Evolutionary conservation across 2,329 filamentous ascomycete genomes (phyloP).

Genomic region (Arthroderma sp.): DNA sequence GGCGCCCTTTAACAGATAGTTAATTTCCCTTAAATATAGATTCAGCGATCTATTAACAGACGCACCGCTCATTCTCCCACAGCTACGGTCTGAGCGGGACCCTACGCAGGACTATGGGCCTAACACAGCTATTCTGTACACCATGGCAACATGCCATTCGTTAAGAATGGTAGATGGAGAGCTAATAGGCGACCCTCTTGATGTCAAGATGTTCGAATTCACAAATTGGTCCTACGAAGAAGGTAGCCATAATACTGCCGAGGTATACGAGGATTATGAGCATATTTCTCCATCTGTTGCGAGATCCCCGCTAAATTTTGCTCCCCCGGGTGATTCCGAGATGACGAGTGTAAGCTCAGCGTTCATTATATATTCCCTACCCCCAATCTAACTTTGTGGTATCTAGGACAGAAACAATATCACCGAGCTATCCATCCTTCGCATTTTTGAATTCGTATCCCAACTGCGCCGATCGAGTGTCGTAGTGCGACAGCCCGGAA

Average conservation of each 20-base stretch:
- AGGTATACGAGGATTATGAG: slow-evolving; percentile 63
- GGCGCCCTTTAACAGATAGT: not conserved
- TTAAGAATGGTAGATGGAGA: slow-evolving; percentile 76
- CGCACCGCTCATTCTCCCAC: slow-evolving; percentile 46
- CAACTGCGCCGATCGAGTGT: slow-evolving; percentile 87
- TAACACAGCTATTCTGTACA: slow-evolving; percentile 66
- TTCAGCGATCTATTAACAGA: slow-evolving; percentile 69
- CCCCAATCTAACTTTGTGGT: not conserved
- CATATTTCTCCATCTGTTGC: slow-evolving; percentile 68
- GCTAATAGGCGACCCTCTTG: slow-evolving; percentile 82
- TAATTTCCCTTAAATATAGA: slow-evolving; percentile 21
- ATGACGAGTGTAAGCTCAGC: slow-evolving; percentile 13
- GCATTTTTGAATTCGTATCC: slow-evolving; percentile 88
- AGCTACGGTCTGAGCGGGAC: slow-evolving; percentile 43
- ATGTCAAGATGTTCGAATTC: slow-evolving; percentile 98
- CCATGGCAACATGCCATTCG: slow-evolving; percentile 96
- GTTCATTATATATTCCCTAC: not conserved
- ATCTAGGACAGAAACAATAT: not conserved
- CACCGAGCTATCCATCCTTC: slow-evolving; percentile 72
- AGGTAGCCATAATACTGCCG: slow-evolving; percentile 55
- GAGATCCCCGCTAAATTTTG: slow-evolving; percentile 52
- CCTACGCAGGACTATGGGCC: slow-evolving; percentile 48
- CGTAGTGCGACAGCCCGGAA: slow-evolving; percentile 76
- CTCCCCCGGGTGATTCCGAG: slow-evolving; percentile 38
- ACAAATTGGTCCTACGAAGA: slow-evolving; percentile 89